Base-by-base conservation (phyloP, 306 rosid genomes). In the Betula pendula region DNA sequence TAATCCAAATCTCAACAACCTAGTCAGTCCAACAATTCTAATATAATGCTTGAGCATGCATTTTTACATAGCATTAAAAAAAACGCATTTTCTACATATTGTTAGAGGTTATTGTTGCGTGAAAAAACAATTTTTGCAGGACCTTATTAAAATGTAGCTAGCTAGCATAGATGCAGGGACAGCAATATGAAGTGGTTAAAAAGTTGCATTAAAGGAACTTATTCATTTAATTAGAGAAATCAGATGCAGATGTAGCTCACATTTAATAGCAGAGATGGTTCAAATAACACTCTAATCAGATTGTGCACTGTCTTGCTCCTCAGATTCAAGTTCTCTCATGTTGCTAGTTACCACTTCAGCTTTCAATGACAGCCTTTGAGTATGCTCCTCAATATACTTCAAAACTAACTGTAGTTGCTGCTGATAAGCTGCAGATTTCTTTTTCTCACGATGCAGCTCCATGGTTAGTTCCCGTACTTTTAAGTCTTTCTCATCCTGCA, bases 401-500 rank as follows among this genome's bases (percentile, higher is more conserved):
- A 68, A 75, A 14, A 75, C 79, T 31, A 62, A 48, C 63, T 75
- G 79, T 48, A 75, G 79, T 44, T 75, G 72, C 51, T 75, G 63
- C 17, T 75, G 62, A 33, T 75, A 75, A 65, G 79, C 63, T 33
- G 72, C 79, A 48, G 79, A 75, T 48, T 75, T 75, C 60, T 75
- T 75, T 49, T 33, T 75, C 72, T 75, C 79, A 1, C 72, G 72
- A 65, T 75, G 79, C 22, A 75, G 72, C 60, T 63, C 79, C 16
- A 48, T 75, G 50, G 79, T 48, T 19, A 75, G 72, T 48, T 75
- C 79, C 38, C 79, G 72, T 48, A 75, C 63, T 75, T 75, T 65
- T 38, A 75, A 62, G 65, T 75, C 72, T 31, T 75, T 75, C 68
- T 75, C 72, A 75, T 75, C 79, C 79, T 75, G 62, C n/a, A n/a